These are phyloP conservation scores for Hygrocybe coccinea DNA, from an alignment of 768 basidiomycete species.

Conservation along the genomic window DNA sequence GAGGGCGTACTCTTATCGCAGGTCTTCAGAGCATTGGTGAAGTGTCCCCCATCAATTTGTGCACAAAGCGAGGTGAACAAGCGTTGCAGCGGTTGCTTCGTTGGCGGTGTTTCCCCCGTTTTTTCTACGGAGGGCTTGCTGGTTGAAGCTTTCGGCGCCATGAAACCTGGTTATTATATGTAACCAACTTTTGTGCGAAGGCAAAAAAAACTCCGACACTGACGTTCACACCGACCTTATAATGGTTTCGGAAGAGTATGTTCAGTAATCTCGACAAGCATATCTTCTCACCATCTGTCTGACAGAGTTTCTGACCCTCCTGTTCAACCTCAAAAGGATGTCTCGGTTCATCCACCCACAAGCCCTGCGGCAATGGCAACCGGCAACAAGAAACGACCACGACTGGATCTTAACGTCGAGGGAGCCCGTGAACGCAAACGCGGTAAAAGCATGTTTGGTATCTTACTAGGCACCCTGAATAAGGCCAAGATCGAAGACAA, in stretches of 20 bases:
- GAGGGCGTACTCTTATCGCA: conserved; percentile 77
- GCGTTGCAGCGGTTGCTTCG: conserved; percentile 43
- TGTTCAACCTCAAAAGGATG: neutral
- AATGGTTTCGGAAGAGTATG: conserved; percentile 56
- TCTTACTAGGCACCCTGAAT: conserved; percentile 77
- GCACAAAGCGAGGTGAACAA: conserved; percentile 77
- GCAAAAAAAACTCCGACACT: conserved; percentile 33
- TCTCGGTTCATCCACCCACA: conserved; percentile 27
- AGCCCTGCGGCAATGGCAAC: conserved; percentile 43
- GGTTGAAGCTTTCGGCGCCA: conserved; percentile 12
- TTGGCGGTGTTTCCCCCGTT: conserved; percentile 23
- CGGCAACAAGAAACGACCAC: conserved; percentile 61
- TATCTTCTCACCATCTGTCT: neutral
- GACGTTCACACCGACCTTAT: conserved; percentile 16
- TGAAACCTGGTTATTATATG: neutral
- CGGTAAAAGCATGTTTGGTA: conserved; percentile 84
- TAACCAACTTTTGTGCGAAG: neutral
- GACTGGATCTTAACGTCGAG: conserved; percentile 55
- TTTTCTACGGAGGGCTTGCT: conserved; percentile 12
- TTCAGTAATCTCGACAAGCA: conserved; percentile 4
- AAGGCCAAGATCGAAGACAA: conserved; percentile 86
- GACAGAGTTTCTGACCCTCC: conserved; percentile 27
- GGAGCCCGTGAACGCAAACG: conserved; percentile 65
- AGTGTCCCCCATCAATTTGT: conserved; percentile 87
- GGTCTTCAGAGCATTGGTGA: conserved; percentile 81